Conservation (phyloP, 2,329 filamentous ascomycete species). For the Thelonectria blattea region DNA sequence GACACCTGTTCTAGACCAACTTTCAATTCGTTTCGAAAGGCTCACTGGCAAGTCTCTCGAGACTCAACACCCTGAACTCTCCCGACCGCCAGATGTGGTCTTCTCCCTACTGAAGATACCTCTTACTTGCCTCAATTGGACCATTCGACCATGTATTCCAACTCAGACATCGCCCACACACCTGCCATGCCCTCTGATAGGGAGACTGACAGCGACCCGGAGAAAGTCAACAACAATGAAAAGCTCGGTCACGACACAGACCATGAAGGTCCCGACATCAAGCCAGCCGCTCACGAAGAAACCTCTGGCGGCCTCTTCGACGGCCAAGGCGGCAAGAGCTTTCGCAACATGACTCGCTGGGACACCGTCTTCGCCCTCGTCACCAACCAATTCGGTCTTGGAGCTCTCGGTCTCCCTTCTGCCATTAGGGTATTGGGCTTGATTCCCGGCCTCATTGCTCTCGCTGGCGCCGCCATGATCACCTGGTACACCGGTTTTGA, state of each 20-base stretch:
- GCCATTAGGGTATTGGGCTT: slow-evolving; percentile 21
- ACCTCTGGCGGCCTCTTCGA: slow-evolving; percentile 6
- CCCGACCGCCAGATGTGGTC: background rate
- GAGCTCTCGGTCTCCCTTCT: slow-evolving; percentile 19
- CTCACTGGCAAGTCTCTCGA: background rate
- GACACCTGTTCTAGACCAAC: background rate
- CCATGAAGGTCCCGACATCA: slow-evolving; percentile 2
- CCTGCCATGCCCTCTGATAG: background rate
- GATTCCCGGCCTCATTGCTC: slow-evolving; percentile 21
- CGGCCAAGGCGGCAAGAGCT: slow-evolving; percentile 14
- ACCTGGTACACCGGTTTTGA: slow-evolving; percentile 22
- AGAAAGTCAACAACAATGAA: background rate
- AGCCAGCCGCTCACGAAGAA: slow-evolving; percentile 3
- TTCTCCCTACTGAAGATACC: background rate
- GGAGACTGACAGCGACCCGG: background rate
- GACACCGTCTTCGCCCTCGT: slow-evolving; percentile 24
- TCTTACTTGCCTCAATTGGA: background rate
- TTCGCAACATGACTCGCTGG: slow-evolving; percentile 20
- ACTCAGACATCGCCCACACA: background rate
- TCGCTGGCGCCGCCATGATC: slow-evolving; percentile 11
- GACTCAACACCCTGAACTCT: background rate
- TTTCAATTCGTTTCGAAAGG: background rate
- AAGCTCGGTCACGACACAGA: background rate
- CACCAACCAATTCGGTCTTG: slow-evolving; percentile 24
- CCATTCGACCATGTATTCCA: background rate